phyloP scores from a whole-genome alignment of 331 rosid species.

The Malus hybrid region DNA sequence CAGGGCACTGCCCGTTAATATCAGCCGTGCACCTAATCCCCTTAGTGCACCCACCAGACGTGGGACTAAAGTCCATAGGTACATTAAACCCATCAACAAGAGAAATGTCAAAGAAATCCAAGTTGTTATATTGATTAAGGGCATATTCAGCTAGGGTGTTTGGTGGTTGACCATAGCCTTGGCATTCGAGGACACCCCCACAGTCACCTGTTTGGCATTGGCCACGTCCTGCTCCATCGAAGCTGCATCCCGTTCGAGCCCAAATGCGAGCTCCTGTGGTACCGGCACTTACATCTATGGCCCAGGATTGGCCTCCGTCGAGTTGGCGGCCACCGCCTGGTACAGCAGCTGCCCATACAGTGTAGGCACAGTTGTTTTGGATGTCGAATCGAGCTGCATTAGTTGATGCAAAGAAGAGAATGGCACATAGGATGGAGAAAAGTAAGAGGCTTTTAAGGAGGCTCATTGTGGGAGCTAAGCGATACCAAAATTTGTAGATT shows the following conservation, averaged over 20 bases:
- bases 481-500: no score
- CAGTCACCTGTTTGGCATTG: slow-evolving; percentile 7
- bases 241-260: not conserved
- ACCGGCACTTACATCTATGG: not conserved
- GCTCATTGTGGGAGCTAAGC: not conserved
- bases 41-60: not conserved
- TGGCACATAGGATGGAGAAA: not conserved
- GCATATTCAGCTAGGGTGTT: slow-evolving; percentile 13
- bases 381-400: not conserved
- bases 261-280: not conserved
- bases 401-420: not conserved
- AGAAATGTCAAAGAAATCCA: slow-evolving; percentile 12
- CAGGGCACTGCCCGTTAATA: not conserved
- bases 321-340: slow-evolving; percentile 1
- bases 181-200: slow-evolving; percentile 5
- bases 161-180: not conserved
- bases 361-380: not conserved
- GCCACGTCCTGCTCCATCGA: not conserved
- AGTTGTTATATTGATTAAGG: slow-evolving; percentile 3
- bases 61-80: slow-evolving; percentile 15
- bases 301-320: not conserved
- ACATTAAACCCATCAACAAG: not conserved
- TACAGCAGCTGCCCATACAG: not conserved
- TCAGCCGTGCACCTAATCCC: not conserved
- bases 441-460: not conserved